Base-by-base conservation (phyloP, 129 eudicot genomes). In the Chrysanthemum seticuspe region DNA sequence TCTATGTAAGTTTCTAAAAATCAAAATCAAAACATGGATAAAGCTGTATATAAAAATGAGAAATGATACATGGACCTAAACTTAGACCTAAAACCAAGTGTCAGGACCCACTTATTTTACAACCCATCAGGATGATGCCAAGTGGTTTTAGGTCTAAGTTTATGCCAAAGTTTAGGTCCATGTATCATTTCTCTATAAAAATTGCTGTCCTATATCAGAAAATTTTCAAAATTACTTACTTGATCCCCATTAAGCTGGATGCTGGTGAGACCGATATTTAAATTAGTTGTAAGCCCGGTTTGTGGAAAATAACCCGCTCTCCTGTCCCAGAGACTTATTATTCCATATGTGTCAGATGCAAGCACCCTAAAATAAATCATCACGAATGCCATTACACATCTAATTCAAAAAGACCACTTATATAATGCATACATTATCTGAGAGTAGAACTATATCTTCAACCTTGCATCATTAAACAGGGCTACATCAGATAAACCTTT, bases 241-340 rank as follows among this genome's bases (percentile, higher is more conserved):
- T 92, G 96, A 70, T 92, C 80, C 59, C 85, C 98, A 74, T 74
- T 62, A 67, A 95, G 68, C 72, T 86, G 86, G 83, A 95, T 88
- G 77, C 99, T 86, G 68, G 88, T 95, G 45, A 95, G 85, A 57
- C 85, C 36, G 70, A 79, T 81, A 36, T 18, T 67, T 10, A 82
- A 79, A 84, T 83, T 88, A 12, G 89, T 84, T 31, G 83, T 74
- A 67, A 95, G 87, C 65, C 84, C 91, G 61, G 85, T 79, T 74
- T 85, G 83, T 63, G 99, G 99, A 77, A 88, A 82, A 60, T 82
- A 56, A 23, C 89, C 77, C 48, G 19, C 80, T 83, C 99, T 86
- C 82, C 97, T 86, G 74, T 95, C 99, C 99, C 99, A 95, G 48
- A 90, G 73, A 74, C 90, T 86, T 70, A 95, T 73, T 10, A 74